Evolutionary conservation across 495 filamentous ascomycete genomes (phyloP).

Genomic region (Aspergillus saccharolyticus): DNA sequence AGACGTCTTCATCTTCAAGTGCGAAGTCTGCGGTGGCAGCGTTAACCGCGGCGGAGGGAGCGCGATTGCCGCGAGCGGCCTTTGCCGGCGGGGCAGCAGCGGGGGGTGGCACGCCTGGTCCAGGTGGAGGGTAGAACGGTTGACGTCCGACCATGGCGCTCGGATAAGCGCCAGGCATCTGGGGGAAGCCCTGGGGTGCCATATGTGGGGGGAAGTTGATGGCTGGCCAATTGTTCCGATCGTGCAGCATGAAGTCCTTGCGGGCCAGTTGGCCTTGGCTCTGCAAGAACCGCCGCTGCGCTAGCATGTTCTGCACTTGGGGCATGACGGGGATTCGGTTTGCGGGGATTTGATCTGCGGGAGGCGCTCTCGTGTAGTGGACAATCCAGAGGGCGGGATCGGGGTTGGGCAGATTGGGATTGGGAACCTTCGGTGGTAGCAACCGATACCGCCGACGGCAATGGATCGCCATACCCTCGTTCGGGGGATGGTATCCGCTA

Average conservation of each 20-base stretch:
- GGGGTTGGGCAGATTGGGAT: slow-evolving; percentile 54
- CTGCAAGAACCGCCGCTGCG: slow-evolving; percentile 64
- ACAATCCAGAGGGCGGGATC: slow-evolving; percentile 88
- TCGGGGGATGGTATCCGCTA: slow-evolving; percentile 64
- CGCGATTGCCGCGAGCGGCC: slow-evolving; percentile 36
- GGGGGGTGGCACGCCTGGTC: slow-evolving; percentile 24
- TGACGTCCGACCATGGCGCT: slow-evolving; percentile 31
- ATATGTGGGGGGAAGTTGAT: slow-evolving; percentile 62
- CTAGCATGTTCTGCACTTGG: slow-evolving; percentile 55
- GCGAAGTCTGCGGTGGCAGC: slow-evolving; percentile 47
- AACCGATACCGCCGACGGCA: slow-evolving; percentile 80
- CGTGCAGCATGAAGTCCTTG: slow-evolving; percentile 91
- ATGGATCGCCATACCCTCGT: slow-evolving; percentile 67
- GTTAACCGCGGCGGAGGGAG: slow-evolving; percentile 30
- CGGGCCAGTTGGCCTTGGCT: slow-evolving; percentile 73
- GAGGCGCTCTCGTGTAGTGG: slow-evolving; percentile 79
- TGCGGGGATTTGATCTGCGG: slow-evolving; percentile 61
- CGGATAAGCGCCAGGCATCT: slow-evolving; percentile 28
- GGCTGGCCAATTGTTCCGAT: slow-evolving; percentile 82
- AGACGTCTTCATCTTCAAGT: slow-evolving; percentile 82
- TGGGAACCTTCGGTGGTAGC: slow-evolving; percentile 54
- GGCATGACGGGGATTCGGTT: slow-evolving; percentile 55
- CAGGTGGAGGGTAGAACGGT: slow-evolving; percentile 37
- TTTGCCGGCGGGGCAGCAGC: slow-evolving; percentile 27
- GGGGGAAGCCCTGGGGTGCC: slow-evolving; percentile 35